These are phyloP conservation scores for Petunia secreta DNA, from an alignment of 257 asterid species.

Conservation along the genomic window DNA sequence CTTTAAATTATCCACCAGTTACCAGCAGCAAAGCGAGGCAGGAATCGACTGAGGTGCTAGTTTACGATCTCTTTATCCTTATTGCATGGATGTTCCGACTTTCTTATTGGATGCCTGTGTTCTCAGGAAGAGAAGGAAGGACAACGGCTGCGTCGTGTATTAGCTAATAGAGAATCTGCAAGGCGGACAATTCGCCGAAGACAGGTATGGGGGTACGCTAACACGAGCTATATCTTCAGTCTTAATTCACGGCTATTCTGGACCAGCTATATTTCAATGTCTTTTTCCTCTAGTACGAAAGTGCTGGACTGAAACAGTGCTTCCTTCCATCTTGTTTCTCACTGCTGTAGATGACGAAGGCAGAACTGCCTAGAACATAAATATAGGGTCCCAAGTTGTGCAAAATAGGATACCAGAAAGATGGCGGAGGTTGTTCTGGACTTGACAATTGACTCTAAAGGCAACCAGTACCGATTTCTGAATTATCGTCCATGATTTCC, in stretches of 20 bases:
- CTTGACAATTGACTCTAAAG: too few species aligned
- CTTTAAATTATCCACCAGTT: conserved; percentile 31
- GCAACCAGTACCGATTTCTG: too few species aligned
- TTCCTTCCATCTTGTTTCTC: too few species aligned
- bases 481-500: too few species aligned
- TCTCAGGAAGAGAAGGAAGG: conserved; percentile 72
- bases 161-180: conserved; percentile 94
- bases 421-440: too few species aligned
- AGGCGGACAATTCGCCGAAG: conserved; percentile 79
- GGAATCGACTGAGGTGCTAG: conserved; percentile 51
- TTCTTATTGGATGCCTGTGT: neutral
- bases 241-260: neutral
- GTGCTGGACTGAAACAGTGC: too few species aligned
- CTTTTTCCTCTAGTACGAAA: neutral
- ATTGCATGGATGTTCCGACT: neutral
- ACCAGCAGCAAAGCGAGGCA: conserved; percentile 41
- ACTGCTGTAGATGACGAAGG: too few species aligned
- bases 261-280: neutral
- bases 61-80: neutral
- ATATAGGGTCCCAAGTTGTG: too few species aligned
- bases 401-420: too few species aligned
- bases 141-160: conserved; percentile 55
- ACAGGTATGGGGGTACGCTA: conserved; percentile 49
- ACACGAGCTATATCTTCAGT: neutral
- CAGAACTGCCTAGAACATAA: too few species aligned